These are phyloP conservation scores for Candida quercuum DNA, from an alignment of 805 yeast species.

Conservation along the genomic window DNA sequence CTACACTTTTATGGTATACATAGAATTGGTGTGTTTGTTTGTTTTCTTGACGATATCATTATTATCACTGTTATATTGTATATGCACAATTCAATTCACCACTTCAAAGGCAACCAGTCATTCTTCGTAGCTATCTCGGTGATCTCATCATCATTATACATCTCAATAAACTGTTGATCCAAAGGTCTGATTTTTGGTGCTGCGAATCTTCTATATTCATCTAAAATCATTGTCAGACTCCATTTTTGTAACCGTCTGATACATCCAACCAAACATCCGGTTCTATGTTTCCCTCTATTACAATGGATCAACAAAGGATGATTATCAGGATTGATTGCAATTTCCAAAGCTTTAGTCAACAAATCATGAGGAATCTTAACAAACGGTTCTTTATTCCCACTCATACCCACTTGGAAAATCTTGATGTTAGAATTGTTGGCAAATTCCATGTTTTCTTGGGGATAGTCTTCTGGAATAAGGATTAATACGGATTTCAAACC, in stretches of 20 bases:
- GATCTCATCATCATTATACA: constrained; percentile 69
- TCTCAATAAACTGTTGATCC: constrained; percentile 93
- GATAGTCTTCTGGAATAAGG: constrained; percentile 88
- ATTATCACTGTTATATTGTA: not conserved
- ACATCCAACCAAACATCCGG: constrained; percentile 95
- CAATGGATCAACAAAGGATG: constrained; percentile 94
- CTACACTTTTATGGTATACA: too few species aligned
- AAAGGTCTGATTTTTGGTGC: constrained; percentile 92
- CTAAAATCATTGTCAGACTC: constrained; percentile 92
- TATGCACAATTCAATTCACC: constrained; percentile 35
- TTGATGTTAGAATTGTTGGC: constrained; percentile 54
- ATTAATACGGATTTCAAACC: constrained; percentile 72
- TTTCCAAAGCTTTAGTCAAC: constrained; percentile 74
- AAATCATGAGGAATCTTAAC: constrained; percentile 66
- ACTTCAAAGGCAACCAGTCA: constrained; percentile 61
- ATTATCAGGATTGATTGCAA: constrained; percentile 77
- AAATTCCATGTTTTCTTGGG: constrained; percentile 66
- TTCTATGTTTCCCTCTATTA: constrained; percentile 93
- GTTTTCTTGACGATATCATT: too few species aligned
- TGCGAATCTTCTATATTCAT: constrained; percentile 91
- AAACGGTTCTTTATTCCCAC: constrained; percentile 94
- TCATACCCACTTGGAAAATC: constrained; percentile 84
- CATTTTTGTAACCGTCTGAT: constrained; percentile 83
- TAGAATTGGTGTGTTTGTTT: too few species aligned
- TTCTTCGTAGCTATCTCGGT: constrained; percentile 44